These are phyloP conservation scores for Didymella sp. DNA, from an alignment of 2,329 filamentous ascomycete species.

Conservation along the genomic window DNA sequence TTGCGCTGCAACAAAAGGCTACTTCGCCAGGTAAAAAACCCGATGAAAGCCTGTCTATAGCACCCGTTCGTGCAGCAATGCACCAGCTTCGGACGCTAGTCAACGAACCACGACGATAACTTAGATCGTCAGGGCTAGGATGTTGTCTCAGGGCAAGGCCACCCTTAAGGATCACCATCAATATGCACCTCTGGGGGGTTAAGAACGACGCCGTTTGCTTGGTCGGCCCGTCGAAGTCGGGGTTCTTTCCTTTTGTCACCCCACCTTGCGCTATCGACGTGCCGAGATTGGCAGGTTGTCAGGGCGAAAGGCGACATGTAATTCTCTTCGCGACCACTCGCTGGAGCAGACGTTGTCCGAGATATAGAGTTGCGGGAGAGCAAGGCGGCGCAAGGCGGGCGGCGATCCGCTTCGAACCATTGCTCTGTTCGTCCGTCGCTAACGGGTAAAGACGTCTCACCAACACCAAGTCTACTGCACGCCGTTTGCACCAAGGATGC, in stretches of 20 bases:
- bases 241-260: conserved; percentile 3
- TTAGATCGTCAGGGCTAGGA: background rate
- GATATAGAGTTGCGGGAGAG: conserved; percentile 3
- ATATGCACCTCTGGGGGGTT: conserved; percentile 1
- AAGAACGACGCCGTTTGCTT: background rate
- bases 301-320: background rate
- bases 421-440: conserved; percentile 11
- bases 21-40: background rate
- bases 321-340: background rate
- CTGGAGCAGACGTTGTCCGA: background rate
- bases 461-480: conserved; percentile 5
- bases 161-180: background rate
- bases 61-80: background rate
- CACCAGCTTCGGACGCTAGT: background rate
- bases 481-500: background rate
- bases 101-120: background rate
- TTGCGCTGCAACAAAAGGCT: background rate
- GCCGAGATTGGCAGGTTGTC: background rate
- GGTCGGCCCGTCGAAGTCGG: conserved; percentile 3
- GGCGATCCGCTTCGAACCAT: background rate
- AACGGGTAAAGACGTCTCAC: conserved; percentile 11
- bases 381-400: background rate
- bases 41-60: background rate
- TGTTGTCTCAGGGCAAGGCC: background rate
- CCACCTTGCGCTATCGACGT: background rate